Evolutionary conservation across 2,329 filamentous ascomycete species (phyloP), one percentile per base, ranked within the genome.

Genomic region (Ophiocordyceps camponoti-saundersi): DNA sequence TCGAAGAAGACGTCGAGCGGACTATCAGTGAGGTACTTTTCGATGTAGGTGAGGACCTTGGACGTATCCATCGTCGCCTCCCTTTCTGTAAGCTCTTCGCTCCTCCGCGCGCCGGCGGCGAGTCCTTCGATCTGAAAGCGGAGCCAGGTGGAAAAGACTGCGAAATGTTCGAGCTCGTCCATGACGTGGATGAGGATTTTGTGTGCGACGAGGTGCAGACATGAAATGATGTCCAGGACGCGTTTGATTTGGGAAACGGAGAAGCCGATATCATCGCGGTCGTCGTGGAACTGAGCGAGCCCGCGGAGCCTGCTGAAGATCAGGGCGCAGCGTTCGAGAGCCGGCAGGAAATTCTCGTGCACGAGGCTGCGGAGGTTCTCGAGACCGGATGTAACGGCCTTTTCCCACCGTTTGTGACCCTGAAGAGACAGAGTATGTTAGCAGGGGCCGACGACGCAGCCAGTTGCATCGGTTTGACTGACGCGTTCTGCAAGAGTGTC

Each of bases 401-500:
- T 93, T 52, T 96, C 89, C 92, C 92, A 98, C 44, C 92, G 74
- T 63, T 95, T 95, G 56, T 94, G 85, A 0, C 88, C 88, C 82
- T 92, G 40, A 47, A 11, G 21, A 43, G 49, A 48, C 47, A 26
- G 23, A 52, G 57, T 44, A 55, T 20, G 48, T 23, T 39, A 48
- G 51, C 46, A 46, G 40, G 40, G 45, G 15, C 2, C 8, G 26
- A 10, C 26, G 11, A 21, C n/a, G 15, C 42, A 26, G 2, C 4
- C 2, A 15, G 18, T 7, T 2, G 22, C 22, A 43, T 23, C 22
- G 15, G 22, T 40, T 26, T 7, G 29, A 61, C 75, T 57, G 68
- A 89, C 85, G 51, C 85, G 71, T 58, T 93, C 86, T 8, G 79
- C 77, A 29, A 95, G 66, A 52, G 84, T 83, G 56, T 95, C 87